Evolutionary conservation across 108 stramenopile genomes (phyloP).

Genomic region (Mayamaea pseudoterrestris): DNA sequence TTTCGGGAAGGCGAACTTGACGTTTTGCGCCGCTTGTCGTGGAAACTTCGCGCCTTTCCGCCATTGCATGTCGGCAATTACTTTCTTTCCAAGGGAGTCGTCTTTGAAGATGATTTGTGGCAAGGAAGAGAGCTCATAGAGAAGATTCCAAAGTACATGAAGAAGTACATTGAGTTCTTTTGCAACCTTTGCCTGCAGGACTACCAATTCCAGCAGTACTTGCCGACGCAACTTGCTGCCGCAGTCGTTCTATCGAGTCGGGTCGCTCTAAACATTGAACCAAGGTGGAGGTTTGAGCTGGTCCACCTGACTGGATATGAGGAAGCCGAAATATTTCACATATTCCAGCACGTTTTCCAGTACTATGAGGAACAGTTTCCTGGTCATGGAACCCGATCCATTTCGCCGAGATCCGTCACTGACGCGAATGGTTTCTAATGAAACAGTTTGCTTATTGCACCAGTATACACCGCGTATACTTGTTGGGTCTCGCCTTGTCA

Average conservation of each 20-base stretch:
- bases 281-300: slow-evolving; percentile 70
- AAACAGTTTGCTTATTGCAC: no score
- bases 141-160: slow-evolving; percentile 86
- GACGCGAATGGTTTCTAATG: slow-evolving; percentile 4
- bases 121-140: slow-evolving; percentile 72
- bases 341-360: slow-evolving; percentile 73
- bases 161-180: slow-evolving; percentile 91
- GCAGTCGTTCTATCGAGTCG: slow-evolving; percentile 73
- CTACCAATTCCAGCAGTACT: slow-evolving; percentile 80
- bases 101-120: slow-evolving; percentile 71
- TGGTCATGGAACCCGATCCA: slow-evolving; percentile 68
- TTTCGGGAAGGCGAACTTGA: slow-evolving; percentile 82
- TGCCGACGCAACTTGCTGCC: slow-evolving; percentile 74
- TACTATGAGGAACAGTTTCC: slow-evolving; percentile 89
- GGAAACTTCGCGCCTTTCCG: slow-evolving; percentile 74
- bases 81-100: slow-evolving; percentile 66
- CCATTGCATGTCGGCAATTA: slow-evolving; percentile 74
- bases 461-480: no score
- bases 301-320: slow-evolving; percentile 60
- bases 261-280: slow-evolving; percentile 71
- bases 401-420: slow-evolving; percentile 71
- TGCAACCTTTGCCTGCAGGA: slow-evolving; percentile 89
- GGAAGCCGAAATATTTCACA: slow-evolving; percentile 48
- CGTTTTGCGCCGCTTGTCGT: slow-evolving; percentile 58
- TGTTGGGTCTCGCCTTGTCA: no score